Base-by-base conservation (phyloP, 164 flowering plant species). In the Stephania yunnanensis region DNA sequence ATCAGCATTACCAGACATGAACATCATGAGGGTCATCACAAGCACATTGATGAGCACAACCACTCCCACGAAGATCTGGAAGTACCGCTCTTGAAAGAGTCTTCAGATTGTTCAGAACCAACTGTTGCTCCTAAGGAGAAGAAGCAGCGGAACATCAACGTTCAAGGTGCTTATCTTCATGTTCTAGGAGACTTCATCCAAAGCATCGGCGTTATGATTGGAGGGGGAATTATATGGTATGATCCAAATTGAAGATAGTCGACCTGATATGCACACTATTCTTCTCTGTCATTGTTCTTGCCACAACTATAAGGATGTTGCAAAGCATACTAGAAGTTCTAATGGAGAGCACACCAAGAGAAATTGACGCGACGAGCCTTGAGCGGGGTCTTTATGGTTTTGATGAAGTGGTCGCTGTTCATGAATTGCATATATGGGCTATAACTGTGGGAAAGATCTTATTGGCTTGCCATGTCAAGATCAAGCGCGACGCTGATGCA, bases 311-410 rank as follows among this genome's bases (percentile, higher is more conserved):
- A 76, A 86, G 80, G 73, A 93, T 93, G 97, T 74, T 91, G 69
- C 78, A 97, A 11, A 89, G 77, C 80, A 91, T 92, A 65, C 77
- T 90, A 70, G 97, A 93, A 76, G 97, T 93, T 31, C 84, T 93
- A 69, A 92, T 93, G 98, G 97, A 93, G 87, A 91, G 93, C 84
- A 93, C 98, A 0, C 98, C 98, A 0, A 83, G 98, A 71, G 97
- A 93, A 81, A 90, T 93, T 69, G 98, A 93, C 74, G 95, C 94
- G 2, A 90, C 91, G 0, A 87, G 78, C 82, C 90, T 93, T 3
- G 93, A 92, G 81, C 84, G 86, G 78, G 98, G 93, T 22, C 83
- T 93, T 2, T 90, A 92, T 69, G 95, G 88, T 84, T 87, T 93
- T 87, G 93, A 89, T 1, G 97, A 89, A 70, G 96, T 93, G 19